Conservation (phyloP, 2,329 filamentous ascomycete genomes). For the Myriosclerotinia scirpicola region DNA sequence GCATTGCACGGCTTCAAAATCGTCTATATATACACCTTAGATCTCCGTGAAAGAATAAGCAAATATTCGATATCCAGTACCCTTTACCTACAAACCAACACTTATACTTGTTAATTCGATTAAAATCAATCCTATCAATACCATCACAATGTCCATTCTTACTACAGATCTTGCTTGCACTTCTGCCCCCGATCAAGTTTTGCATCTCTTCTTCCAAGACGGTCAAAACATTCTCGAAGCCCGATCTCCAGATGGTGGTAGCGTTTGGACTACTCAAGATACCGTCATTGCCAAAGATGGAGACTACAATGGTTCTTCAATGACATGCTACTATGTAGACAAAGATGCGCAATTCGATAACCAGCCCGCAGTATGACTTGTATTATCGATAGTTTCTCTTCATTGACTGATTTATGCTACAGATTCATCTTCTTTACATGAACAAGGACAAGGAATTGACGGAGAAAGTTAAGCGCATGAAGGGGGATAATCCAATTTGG, state of each 20-base stretch:
- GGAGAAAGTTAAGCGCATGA: slow-evolving; percentile 20
- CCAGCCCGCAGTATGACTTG: background rate
- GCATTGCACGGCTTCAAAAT: background rate
- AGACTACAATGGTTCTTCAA: slow-evolving; percentile 4
- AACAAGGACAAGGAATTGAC: background rate
- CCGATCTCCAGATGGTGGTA: slow-evolving; percentile 18
- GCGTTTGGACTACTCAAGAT: slow-evolving; percentile 14
- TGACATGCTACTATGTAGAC: slow-evolving; percentile 19
- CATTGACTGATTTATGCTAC: background rate
- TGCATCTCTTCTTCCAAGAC: slow-evolving; percentile 19
- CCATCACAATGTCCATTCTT: slow-evolving; percentile 15
- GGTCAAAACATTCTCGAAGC: slow-evolving; percentile 11
- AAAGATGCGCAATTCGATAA: slow-evolving; percentile 15
- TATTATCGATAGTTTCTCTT: background rate
- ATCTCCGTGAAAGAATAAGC: background rate
- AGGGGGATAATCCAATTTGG: slow-evolving; percentile 13
- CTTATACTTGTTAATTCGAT: background rate
- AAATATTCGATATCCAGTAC: background rate
- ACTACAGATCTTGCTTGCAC: slow-evolving; percentile 12
- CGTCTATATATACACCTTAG: slow-evolving; percentile 13
- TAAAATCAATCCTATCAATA: background rate
- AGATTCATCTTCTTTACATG: slow-evolving; percentile 22
- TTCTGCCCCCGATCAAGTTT: slow-evolving; percentile 7
- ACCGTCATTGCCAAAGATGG: slow-evolving; percentile 19
- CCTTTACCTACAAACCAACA: background rate